phyloP scores from a whole-genome alignment of 1,284 basidiomycete genomes.

The Trichosporon sp. region DNA sequence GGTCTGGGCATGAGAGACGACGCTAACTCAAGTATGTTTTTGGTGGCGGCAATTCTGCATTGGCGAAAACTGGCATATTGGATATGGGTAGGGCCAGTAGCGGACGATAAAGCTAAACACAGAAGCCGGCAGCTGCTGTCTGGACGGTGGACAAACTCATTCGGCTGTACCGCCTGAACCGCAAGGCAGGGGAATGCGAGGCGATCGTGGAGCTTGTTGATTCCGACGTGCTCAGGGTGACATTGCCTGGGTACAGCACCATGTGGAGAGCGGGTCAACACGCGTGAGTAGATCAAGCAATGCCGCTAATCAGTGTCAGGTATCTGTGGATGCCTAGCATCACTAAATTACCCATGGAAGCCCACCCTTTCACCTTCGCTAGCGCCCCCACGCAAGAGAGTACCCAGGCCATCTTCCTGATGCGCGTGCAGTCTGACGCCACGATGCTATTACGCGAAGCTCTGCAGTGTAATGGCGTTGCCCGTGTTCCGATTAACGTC shows the following conservation, averaged over 20 bases:
- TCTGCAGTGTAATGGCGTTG: too few relatives aligned
- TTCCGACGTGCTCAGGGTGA: constrained; percentile 62
- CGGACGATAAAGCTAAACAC: not conserved
- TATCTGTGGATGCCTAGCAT: too few relatives aligned
- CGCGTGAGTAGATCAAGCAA: constrained; percentile 34
- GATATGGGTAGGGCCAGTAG: constrained; percentile 37
- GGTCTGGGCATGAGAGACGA: too few relatives aligned
- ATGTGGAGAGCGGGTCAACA: constrained; percentile 66
- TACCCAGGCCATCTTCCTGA: too few relatives aligned
- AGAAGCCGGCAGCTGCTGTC: constrained; percentile 44
- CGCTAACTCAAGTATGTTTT: too few relatives aligned
- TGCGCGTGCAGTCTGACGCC: too few relatives aligned
- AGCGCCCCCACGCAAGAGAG: too few relatives aligned
- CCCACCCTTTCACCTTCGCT: too few relatives aligned
- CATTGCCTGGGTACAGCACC: constrained; percentile 57
- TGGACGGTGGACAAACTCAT: constrained; percentile 64
- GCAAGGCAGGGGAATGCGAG: not conserved
- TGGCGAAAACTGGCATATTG: constrained; percentile 45
- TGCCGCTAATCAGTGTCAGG: too few relatives aligned
- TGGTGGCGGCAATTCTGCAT: constrained; percentile 48
- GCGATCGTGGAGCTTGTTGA: constrained; percentile 58
- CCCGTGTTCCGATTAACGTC: too few relatives aligned
- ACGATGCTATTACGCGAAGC: too few relatives aligned
- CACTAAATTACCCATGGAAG: too few relatives aligned
- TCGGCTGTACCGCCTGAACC: constrained; percentile 50